Conservation (phyloP, 2,329 filamentous ascomycete species). For the Cladophialophora exuberans region DNA sequence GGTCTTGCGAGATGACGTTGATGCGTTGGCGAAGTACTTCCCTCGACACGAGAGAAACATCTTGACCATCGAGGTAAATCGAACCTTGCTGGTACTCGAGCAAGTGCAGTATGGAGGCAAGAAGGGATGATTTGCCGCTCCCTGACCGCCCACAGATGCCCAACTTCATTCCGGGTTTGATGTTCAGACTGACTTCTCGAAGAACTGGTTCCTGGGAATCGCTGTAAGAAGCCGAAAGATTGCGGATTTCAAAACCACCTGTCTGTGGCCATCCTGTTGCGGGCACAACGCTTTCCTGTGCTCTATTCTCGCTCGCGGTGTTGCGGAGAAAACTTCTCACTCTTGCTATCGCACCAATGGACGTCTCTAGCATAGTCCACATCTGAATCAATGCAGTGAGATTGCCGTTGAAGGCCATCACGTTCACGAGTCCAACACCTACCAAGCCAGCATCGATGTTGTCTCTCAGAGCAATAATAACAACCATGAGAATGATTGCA, state of each 20-base stretch:
- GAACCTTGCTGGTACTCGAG: constrained; percentile 43
- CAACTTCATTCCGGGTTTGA: constrained; percentile 45
- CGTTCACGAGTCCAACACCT: constrained; percentile 53
- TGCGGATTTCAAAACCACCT: constrained; percentile 5
- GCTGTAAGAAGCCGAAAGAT: constrained; percentile 21
- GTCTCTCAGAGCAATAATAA: constrained; percentile 30
- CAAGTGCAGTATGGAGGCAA: constrained; percentile 48
- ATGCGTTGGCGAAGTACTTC: constrained; percentile 46
- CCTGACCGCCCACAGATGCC: constrained; percentile 51
- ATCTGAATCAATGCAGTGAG: constrained; percentile 54
- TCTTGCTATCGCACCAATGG: background rate
- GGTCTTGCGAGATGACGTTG: constrained; percentile 50
- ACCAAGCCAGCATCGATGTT: constrained; percentile 10
- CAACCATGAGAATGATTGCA: constrained; percentile 31
- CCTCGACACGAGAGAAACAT: constrained; percentile 44
- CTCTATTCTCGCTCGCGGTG: constrained; percentile 17
- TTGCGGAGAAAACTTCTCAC: background rate
- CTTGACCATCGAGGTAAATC: constrained; percentile 47
- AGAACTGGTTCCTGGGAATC: constrained; percentile 28
- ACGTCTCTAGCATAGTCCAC: constrained; percentile 60
- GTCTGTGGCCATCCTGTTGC: constrained; percentile 17
- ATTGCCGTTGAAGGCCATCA: constrained; percentile 57
- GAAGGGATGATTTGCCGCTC: constrained; percentile 50
- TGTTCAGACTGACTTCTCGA: background rate
- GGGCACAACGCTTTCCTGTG: background rate